Percentiles rank a stretch among this genome's conserved stretches.
These are phyloP conservation scores for Helotiales sp. DNA, from an alignment of 2,329 filamentous ascomycete genomes.

Conservation along the genomic window DNA sequence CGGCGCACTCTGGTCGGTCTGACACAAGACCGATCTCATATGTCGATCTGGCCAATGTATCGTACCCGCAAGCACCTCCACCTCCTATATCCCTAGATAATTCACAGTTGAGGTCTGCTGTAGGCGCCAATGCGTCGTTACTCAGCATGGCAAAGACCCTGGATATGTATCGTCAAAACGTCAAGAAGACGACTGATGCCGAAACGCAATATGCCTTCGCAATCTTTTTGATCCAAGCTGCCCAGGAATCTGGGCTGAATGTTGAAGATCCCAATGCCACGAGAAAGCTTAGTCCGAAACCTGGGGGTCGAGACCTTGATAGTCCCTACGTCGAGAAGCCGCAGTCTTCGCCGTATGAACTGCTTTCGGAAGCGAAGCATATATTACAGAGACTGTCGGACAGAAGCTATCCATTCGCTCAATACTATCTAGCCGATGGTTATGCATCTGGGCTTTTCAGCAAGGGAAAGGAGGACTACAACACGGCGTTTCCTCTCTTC, in stretches of 20 bases:
- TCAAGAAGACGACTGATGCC: slow-evolving; percentile 93
- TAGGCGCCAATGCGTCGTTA: slow-evolving; percentile 88
- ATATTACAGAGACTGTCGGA: slow-evolving; percentile 87
- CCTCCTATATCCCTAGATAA: slow-evolving; percentile 64
- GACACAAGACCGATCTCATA: slow-evolving; percentile 35
- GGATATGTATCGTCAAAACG: slow-evolving; percentile 95
- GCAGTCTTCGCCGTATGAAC: slow-evolving; percentile 59
- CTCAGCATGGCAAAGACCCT: slow-evolving; percentile 91
- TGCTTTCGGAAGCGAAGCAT: slow-evolving; percentile 83
- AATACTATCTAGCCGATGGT: slow-evolving; percentile 95
- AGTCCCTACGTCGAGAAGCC: slow-evolving; percentile 47
- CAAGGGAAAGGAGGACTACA: slow-evolving; percentile 90
- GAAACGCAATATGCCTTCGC: slow-evolving; percentile 96
- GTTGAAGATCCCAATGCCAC: slow-evolving; percentile 40
- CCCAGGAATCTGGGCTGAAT: slow-evolving; percentile 71
- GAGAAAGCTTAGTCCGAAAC: slow-evolving; percentile 42
- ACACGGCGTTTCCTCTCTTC: slow-evolving; percentile 89
- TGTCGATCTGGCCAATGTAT: slow-evolving; percentile 55
- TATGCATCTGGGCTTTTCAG: slow-evolving; percentile 93
- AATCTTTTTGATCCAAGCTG: slow-evolving; percentile 87
- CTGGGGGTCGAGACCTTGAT: slow-evolving; percentile 46
- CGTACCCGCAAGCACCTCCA: slow-evolving; percentile 39
- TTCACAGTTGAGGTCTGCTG: slow-evolving; percentile 70
- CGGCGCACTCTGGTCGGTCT: slow-evolving; percentile 32
- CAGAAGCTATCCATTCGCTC: slow-evolving; percentile 90